A percentile compares a stretch with the other conserved stretches of the same genome.
These are phyloP conservation scores for Coelastrella sp. DNA, from an alignment of 139 green algal genomes.

Conservation along the genomic window DNA sequence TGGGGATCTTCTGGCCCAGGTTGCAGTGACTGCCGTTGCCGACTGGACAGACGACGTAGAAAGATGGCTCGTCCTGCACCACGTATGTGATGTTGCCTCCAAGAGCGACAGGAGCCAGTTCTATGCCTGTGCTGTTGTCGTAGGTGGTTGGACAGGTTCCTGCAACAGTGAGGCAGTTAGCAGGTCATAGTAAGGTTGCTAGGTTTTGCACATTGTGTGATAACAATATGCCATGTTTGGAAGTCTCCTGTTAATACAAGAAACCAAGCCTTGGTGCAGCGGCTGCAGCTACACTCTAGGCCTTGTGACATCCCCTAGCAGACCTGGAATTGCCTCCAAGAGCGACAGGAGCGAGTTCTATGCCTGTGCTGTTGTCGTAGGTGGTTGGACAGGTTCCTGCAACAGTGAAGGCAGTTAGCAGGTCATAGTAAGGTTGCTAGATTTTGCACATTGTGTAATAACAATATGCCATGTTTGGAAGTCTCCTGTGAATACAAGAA, in stretches of 20 bases:
- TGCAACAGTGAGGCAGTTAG: background rate
- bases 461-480: too few relatives aligned
- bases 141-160: background rate
- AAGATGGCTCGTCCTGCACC: background rate
- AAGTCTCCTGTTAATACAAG: too few relatives aligned
- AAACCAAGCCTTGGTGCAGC: too few relatives aligned
- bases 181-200: background rate
- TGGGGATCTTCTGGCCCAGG: background rate
- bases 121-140: background rate
- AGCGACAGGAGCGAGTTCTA: background rate
- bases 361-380: background rate
- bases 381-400: background rate
- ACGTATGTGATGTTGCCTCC: slow-evolving; percentile 24
- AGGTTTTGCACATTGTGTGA: background rate
- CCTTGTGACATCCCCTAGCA: too few relatives aligned
- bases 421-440: background rate
- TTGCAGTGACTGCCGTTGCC: slow-evolving; percentile 15
- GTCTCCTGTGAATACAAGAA: too few relatives aligned
- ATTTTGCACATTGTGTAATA: too few relatives aligned
- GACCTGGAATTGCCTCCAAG: background rate
- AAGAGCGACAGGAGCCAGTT: background rate
- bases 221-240: too few relatives aligned
- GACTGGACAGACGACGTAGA: background rate
- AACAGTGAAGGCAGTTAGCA: background rate
- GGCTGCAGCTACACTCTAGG: too few relatives aligned